Evolutionary conservation across 192 early-diverging fungal species (phyloP).

Genomic region (Gryganskiella cystojenkinii): DNA sequence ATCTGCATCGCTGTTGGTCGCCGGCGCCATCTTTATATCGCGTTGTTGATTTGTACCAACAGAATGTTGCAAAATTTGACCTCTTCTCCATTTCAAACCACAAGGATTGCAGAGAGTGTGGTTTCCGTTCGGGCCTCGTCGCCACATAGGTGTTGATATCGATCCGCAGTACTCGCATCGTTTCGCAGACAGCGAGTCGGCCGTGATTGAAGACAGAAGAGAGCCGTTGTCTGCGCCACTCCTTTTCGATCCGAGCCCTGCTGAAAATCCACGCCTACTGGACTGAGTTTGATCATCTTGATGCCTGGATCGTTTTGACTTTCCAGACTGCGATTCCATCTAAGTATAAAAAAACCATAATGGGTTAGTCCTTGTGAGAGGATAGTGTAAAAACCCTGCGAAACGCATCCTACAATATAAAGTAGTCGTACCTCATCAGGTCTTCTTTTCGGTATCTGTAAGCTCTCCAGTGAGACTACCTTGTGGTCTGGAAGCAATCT

Average conservation of each 20-base stretch:
- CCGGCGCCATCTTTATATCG: not conserved
- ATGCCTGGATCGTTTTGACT: conserved; percentile 5
- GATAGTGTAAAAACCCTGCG: no score
- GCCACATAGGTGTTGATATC: conserved; percentile 79
- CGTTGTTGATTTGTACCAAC: not conserved
- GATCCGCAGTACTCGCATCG: conserved; percentile 72
- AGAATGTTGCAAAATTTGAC: conserved; percentile 63
- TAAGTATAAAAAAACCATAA: no score
- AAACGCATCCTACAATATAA: not conserved
- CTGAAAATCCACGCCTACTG: not conserved
- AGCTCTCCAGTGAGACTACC: conserved; percentile 12
- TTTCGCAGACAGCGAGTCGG: conserved; percentile 31
- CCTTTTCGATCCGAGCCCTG: not conserved
- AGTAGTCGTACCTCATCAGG: conserved; percentile 3
- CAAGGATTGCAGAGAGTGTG: conserved; percentile 82
- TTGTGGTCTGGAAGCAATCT: conserved; percentile 24
- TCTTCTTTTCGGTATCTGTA: conserved; percentile 26
- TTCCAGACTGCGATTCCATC: not conserved
- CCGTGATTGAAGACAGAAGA: not conserved
- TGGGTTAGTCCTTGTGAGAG: no score
- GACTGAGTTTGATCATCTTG: not conserved
- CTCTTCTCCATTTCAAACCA: conserved; percentile 81
- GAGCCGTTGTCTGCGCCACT: not conserved
- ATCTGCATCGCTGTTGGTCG: not conserved
- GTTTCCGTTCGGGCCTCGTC: conserved; percentile 76